phyloP scores from a whole-genome alignment of 2,329 filamentous ascomycete species.

The Coniella lustricola region DNA sequence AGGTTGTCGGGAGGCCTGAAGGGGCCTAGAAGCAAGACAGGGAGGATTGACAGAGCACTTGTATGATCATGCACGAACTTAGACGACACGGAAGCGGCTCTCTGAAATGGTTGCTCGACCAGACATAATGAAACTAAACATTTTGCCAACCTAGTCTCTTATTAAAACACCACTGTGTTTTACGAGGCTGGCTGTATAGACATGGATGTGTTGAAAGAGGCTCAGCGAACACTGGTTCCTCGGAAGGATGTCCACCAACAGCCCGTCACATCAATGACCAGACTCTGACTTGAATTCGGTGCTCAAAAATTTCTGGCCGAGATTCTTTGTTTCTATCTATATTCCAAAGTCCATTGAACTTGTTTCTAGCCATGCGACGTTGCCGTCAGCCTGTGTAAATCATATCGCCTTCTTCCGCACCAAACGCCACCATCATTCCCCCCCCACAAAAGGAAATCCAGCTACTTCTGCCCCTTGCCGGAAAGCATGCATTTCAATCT shows the following conservation, averaged over 20 bases:
- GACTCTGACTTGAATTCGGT: no score
- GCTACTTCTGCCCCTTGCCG: neutral
- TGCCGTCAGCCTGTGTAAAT: neutral
- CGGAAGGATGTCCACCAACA: no score
- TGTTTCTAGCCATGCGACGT: constrained; percentile 1
- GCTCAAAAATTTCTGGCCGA: neutral
- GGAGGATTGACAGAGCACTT: neutral
- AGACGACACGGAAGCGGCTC: constrained; percentile 11
- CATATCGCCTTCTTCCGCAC: neutral
- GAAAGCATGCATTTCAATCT: neutral
- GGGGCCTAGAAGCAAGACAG: neutral
- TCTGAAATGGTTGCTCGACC: neutral
- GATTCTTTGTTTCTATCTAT: neutral
- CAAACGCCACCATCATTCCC: neutral
- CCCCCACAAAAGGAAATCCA: neutral
- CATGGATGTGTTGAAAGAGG: no score
- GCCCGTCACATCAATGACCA: no score
- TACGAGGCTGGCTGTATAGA: neutral
- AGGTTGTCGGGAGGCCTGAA: neutral
- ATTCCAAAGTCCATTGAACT: neutral
- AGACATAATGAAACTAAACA: constrained; percentile 3
- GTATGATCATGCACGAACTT: constrained; percentile 11
- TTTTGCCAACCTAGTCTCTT: neutral
- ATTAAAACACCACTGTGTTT: no score
- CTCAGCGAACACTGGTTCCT: no score